These are phyloP conservation scores for Haematococcus lacustris DNA, from an alignment of 139 green algal genomes.

Conservation along the genomic window DNA sequence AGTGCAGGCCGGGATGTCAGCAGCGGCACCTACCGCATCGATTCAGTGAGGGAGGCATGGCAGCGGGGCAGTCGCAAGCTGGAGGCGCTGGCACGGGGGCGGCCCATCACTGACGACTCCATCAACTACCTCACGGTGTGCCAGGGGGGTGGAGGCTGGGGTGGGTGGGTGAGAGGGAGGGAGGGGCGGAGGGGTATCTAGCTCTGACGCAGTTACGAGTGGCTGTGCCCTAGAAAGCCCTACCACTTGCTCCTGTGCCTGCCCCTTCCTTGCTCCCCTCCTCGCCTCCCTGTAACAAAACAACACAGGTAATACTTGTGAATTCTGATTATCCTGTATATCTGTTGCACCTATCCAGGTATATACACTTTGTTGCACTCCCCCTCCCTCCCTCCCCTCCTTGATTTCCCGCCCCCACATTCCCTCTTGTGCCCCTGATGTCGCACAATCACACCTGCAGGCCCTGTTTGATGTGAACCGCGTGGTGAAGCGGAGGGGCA, in stretches of 20 bases:
- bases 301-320: no score
- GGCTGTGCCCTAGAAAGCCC: not conserved
- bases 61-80: slow-evolving; percentile 28
- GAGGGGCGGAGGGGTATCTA: not conserved
- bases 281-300: no score
- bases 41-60: slow-evolving; percentile 27
- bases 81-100: slow-evolving; percentile 34
- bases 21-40: slow-evolving; percentile 42
- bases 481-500: not conserved
- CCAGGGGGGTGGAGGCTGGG: no score
- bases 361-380: not conserved
- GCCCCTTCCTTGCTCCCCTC: no score
- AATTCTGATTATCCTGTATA: no score
- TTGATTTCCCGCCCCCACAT: not conserved
- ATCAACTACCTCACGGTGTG: slow-evolving; percentile 40
- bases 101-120: slow-evolving; percentile 13
- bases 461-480: not conserved
- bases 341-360: no score
- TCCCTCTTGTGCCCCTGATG: not conserved
- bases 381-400: not conserved
- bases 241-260: no score
- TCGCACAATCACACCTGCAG: not conserved
- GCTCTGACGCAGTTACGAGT: not conserved
- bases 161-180: not conserved
- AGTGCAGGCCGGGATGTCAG: slow-evolving; percentile 40